phyloP scores from a whole-genome alignment of 2,329 filamentous ascomycete species.

The Alternaria longipes region DNA sequence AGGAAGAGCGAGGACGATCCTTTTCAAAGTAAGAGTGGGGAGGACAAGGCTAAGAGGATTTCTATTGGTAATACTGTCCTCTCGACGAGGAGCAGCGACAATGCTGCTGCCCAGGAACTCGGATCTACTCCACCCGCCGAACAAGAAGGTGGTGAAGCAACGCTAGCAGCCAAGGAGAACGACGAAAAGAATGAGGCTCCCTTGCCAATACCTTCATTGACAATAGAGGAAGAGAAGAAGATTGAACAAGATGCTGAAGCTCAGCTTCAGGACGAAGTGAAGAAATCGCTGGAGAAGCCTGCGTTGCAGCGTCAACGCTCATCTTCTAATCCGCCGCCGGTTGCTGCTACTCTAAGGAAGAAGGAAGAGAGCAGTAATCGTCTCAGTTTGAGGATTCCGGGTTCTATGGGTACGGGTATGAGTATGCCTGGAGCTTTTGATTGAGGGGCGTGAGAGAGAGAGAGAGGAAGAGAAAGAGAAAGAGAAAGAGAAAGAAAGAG shows the following conservation, averaged over 20 bases:
- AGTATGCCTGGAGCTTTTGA: slow-evolving; percentile 24
- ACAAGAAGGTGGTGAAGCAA: too few species aligned
- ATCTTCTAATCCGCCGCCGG: slow-evolving; percentile 30
- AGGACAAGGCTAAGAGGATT: slow-evolving; percentile 44
- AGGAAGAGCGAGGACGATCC: slow-evolving; percentile 47
- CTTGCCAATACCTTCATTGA: slow-evolving; percentile 18
- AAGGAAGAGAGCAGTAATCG: slow-evolving; percentile 39
- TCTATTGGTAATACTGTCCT: slow-evolving; percentile 52
- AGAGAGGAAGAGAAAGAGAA: too few species aligned
- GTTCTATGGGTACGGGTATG: slow-evolving; percentile 28
- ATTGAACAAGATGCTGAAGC: slow-evolving; percentile 48
- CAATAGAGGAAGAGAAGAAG: slow-evolving; percentile 41
- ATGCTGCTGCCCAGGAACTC: too few species aligned
- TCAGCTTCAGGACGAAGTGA: slow-evolving; percentile 47
- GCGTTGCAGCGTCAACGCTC: slow-evolving; percentile 35
- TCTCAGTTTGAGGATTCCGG: slow-evolving; percentile 45
- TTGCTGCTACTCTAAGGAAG: slow-evolving; percentile 29
- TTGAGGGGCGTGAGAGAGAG: not conserved
- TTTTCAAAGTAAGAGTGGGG: slow-evolving; percentile 38
- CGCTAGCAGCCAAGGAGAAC: too few species aligned
- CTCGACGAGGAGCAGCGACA: slow-evolving; percentile 12
- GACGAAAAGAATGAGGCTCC: not conserved
- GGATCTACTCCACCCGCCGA: too few species aligned
- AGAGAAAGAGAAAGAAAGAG: too few species aligned
- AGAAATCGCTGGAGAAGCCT: slow-evolving; percentile 30